Conservation (phyloP, 768 basidiomycete species). For the Termitomyces bulborhizus region DNA sequence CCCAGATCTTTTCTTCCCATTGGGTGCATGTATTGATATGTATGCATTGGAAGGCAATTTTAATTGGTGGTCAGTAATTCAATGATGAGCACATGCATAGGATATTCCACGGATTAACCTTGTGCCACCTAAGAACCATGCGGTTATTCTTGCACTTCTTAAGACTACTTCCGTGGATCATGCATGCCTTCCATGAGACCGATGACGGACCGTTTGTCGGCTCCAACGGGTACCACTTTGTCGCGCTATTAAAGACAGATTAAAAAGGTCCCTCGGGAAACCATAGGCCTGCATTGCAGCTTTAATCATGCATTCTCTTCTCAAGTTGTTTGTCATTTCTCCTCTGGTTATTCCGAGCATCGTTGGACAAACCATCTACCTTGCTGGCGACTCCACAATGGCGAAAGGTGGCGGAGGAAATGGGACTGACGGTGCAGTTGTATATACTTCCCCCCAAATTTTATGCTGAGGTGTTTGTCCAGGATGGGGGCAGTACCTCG, state of each 20-base stretch:
- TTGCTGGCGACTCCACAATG: conserved; percentile 42
- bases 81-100: no score
- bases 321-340: neutral
- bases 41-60: neutral
- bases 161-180: neutral
- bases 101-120: neutral
- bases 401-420: conserved; percentile 31
- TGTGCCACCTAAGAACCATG: neutral
- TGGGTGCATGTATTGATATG: neutral
- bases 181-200: neutral
- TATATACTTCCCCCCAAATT: neutral
- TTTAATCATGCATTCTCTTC: neutral
- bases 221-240: neutral
- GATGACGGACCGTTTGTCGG: neutral
- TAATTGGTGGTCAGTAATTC: no score
- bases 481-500: conserved; percentile 43
- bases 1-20: neutral
- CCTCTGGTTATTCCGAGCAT: conserved; percentile 9
- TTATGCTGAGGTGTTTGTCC: neutral
- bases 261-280: neutral
- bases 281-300: no score
- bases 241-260: neutral
- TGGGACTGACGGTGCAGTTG: conserved; percentile 26
- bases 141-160: neutral
- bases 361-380: conserved; percentile 31